phyloP scores from a whole-genome alignment of 2,329 filamentous ascomycete genomes.

The Hypoxylon rubiginosum region DNA sequence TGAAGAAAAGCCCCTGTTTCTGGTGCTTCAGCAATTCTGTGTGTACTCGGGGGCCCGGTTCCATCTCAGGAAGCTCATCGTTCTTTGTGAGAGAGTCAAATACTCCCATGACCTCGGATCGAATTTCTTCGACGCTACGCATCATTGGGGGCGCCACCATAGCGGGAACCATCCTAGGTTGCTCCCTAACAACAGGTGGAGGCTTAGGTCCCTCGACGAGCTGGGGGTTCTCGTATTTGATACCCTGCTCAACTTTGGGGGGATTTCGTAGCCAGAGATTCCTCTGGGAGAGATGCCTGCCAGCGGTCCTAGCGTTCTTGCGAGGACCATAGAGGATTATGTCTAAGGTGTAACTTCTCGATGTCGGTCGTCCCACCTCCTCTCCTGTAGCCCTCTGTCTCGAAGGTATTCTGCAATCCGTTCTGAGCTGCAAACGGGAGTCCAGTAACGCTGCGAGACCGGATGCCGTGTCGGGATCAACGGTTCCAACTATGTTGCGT shows the following conservation, averaged over 20 bases:
- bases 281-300: constrained; percentile 74
- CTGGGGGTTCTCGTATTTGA: constrained; percentile 84
- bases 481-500: constrained; percentile 78
- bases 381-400: constrained; percentile 76
- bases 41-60: constrained; percentile 72
- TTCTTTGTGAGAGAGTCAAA: constrained; percentile 86
- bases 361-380: constrained; percentile 71
- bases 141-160: constrained; percentile 51
- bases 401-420: constrained; percentile 77
- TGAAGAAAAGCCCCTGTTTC: constrained; percentile 89
- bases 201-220: constrained; percentile 62
- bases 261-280: constrained; percentile 77
- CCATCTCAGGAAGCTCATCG: constrained; percentile 81
- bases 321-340: constrained; percentile 85
- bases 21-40: constrained; percentile 85
- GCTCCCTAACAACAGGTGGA: constrained; percentile 54
- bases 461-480: constrained; percentile 76
- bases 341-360: constrained; percentile 72
- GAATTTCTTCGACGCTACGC: constrained; percentile 87
- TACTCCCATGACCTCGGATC: constrained; percentile 84
- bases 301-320: constrained; percentile 74
- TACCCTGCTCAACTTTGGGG: constrained; percentile 74
- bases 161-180: constrained; percentile 42
- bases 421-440: constrained; percentile 73
- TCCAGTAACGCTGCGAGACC: constrained; percentile 82